phyloP scores from a whole-genome alignment of 176 grass and related monocot species.

The Coix lacrymajobi region DNA sequence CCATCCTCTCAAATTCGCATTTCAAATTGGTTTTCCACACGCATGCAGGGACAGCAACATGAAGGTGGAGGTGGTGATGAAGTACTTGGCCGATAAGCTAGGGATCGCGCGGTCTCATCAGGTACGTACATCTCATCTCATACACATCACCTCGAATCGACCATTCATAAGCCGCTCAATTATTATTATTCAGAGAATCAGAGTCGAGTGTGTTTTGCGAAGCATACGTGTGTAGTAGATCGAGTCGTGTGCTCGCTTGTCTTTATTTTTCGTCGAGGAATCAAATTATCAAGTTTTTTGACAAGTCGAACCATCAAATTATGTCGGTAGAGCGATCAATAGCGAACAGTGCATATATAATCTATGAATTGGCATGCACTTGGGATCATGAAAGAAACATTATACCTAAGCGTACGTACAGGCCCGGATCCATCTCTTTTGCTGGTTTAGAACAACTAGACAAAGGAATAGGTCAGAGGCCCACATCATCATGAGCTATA shows the following conservation, averaged over 20 bases:
- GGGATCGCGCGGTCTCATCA: slow-evolving; percentile 51
- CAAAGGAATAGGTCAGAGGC: slow-evolving; percentile 42
- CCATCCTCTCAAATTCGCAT: slow-evolving; percentile 19
- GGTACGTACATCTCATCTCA: slow-evolving; percentile 41
- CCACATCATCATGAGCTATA: slow-evolving; percentile 39
- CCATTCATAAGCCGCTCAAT: background rate
- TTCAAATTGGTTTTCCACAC: slow-evolving; percentile 19
- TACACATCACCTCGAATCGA: background rate
- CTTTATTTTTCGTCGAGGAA: background rate
- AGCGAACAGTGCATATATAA: background rate
- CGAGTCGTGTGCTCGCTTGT: background rate
- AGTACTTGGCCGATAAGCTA: slow-evolving; percentile 81
- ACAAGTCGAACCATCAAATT: background rate
- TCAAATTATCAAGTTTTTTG: background rate
- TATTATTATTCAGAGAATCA: too few relatives aligned
- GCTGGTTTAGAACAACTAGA: slow-evolving; percentile 24
- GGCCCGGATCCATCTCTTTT: slow-evolving; percentile 17
- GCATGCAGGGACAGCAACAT: slow-evolving; percentile 69
- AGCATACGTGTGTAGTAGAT: background rate
- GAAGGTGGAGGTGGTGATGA: slow-evolving; percentile 66
- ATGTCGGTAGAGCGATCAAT: background rate
- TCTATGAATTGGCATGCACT: slow-evolving; percentile 20
- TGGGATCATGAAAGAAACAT: slow-evolving; percentile 58
- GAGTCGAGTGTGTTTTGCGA: background rate
- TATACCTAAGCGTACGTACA: slow-evolving; percentile 43